A percentile compares a stretch with the other conserved stretches of the same genome.
These are phyloP conservation scores for Lupinus albus DNA, from an alignment of 306 rosid genomes.

Conservation along the genomic window DNA sequence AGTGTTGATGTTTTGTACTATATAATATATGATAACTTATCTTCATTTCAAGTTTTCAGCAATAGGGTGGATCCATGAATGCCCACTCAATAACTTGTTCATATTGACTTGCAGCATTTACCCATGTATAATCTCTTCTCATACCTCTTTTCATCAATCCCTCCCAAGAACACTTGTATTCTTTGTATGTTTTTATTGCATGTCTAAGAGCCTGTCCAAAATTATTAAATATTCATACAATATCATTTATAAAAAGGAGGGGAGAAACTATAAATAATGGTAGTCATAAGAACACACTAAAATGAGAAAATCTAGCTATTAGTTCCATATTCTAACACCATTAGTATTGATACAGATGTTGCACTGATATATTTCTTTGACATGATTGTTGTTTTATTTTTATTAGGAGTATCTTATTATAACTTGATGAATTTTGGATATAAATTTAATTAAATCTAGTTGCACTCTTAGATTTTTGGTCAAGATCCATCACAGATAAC, in stretches of 20 bases:
- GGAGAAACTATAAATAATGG: background rate
- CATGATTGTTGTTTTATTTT: too few relatives aligned
- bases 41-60: conserved; percentile 39
- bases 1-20: background rate
- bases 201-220: conserved; percentile 60
- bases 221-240: background rate
- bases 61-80: conserved; percentile 65
- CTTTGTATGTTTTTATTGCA: conserved; percentile 62
- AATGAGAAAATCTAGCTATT: background rate
- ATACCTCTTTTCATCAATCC: conserved; percentile 77
- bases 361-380: too few relatives aligned
- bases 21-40: conserved; percentile 1
- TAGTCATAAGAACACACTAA: background rate
- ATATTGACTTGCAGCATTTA: conserved; percentile 68
- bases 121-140: conserved; percentile 76
- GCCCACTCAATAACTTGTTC: conserved; percentile 81
- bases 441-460: too few relatives aligned
- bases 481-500: too few relatives aligned
- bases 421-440: too few relatives aligned
- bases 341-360: too few relatives aligned
- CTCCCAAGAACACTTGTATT: conserved; percentile 74
- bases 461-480: too few relatives aligned
- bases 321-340: conserved; percentile 3
- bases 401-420: too few relatives aligned
- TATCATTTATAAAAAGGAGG: background rate